Evolutionary conservation across 306 rosid genomes (phyloP).

Genomic region (Prunus mume): DNA sequence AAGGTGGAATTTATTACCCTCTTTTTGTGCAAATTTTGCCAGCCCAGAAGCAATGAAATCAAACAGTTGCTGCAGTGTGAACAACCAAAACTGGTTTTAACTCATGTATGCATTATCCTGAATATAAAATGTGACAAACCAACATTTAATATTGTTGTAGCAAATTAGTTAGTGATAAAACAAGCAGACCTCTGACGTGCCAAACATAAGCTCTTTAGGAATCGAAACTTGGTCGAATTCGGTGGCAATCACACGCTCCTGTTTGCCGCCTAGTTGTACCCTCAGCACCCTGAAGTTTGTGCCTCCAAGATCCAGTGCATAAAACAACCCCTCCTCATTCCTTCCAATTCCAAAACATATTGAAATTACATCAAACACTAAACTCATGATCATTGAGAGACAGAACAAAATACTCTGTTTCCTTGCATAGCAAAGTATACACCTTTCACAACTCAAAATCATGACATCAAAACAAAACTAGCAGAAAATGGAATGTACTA

Average conservation of each 20-base stretch:
- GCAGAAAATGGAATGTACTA: background rate
- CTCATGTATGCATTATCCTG: no score
- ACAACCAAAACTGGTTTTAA: background rate
- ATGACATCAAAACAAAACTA: background rate
- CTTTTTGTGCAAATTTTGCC: conserved; percentile 59
- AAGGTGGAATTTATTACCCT: conserved; percentile 54
- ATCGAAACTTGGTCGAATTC: conserved; percentile 80
- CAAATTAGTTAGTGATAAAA: background rate
- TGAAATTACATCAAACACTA: background rate
- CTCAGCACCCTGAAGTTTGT: conserved; percentile 87
- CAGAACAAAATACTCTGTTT: background rate
- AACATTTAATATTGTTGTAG: background rate
- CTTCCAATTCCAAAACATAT: conserved; percentile 29
- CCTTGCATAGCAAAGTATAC: background rate
- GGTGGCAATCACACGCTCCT: conserved; percentile 67
- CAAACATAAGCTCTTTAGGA: conserved; percentile 73
- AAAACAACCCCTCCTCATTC: conserved; percentile 84
- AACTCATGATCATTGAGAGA: background rate
- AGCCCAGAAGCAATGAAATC: conserved; percentile 83
- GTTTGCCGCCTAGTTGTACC: conserved; percentile 77
- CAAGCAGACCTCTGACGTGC: conserved; percentile 56
- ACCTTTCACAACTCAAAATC: no score
- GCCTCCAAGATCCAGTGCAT: conserved; percentile 96
- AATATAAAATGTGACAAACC: background rate
- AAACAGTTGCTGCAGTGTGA: conserved; percentile 58